Evolutionary conservation across 441 rosid species (phyloP), one percentile per base, ranked within the genome.

Genomic region (Adansonia grandidieri): DNA sequence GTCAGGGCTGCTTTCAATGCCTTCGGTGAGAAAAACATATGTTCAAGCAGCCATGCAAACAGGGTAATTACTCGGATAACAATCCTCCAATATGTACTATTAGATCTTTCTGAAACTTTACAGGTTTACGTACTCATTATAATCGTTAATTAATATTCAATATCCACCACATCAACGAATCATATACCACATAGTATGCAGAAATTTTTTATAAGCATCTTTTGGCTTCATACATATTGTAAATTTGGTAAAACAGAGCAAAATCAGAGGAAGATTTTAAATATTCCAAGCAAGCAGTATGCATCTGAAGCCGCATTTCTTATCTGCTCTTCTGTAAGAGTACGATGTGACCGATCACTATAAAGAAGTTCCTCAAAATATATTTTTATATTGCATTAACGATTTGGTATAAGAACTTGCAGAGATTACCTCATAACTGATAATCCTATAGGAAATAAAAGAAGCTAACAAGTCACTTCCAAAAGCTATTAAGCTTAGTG

Each of bases 261-360:
- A 48, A 74, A 62, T 20, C 19, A 20, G 13, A 19, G 82, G 84
- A 90, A 91, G 63, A 78, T 83, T 73, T 80, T 83, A 83, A 88
- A 93, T 83, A 93, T 82, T 75, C 89, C 86, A 65, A 95, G 91
- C 87, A 95, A 87, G 90, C 98, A 93, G 79, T 88, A 91, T 9
- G 97, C 97, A 91, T 95, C 99, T 66, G 74, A 84, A 37, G 99
- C 98, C 65, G 97, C 96, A 82, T 93, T 92, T 63, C 77, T 76
- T 82, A 89, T 93, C 87, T 95, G 99, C 84, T 90, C 97, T 88
- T 92, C 95, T 63, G 91, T 89, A 84, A 93, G 96, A 89, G 99
- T 97, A 81, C 92, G 97, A 74, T 60, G 87, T 19, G 99, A 91
- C 99, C 98, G 93, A 80, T 95, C 96, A 90, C 98, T 95, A 89